Evolutionary conservation across 371 early-diverging fungal species (phyloP), one percentile per base, ranked within the genome.

Genomic region (Cokeromyces recurvatus): DNA sequence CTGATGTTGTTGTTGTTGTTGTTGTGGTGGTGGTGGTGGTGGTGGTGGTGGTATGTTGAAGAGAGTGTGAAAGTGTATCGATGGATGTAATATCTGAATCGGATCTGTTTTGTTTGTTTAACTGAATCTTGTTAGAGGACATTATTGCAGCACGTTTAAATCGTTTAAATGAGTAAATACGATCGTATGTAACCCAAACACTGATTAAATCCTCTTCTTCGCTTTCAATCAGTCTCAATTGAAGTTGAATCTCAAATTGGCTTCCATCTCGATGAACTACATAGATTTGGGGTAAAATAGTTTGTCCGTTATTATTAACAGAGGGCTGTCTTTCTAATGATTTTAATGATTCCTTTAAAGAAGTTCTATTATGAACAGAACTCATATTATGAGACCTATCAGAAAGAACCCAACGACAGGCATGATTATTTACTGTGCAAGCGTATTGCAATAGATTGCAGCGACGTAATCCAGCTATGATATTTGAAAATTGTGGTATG

Each of bases 161-260:
- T 41, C 46, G 34, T 32, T 39, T 46, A 6, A 54, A 8, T 0
- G 66, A 56, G 39, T 68, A 60, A 15, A 66, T 60, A 17, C 84
- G 82, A 50, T 85, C 80, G 48, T 74, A 85, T 0, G 84, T 76
- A n/a, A 87, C 78, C 87, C 87, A 87, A n/a, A 84, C 53, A 19
- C 83, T 82, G 44, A 72, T 70, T 39, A 85, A 43, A 21, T 58
- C 60, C 17, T 78, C 84, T 16, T 72, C 59, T 9, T 70, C 63
- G 11, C 77, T 73, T 48, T 78, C 74, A 3, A 86, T 64, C 41
- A 78, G 57, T 15, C 85, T 64, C 19, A 85, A 57, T 41, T 82
- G 86, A 15, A 86, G 57, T 41, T 84, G 78, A 16, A 86, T 68
- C 31, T 74, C 71, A 38, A 87, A 72, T 0, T 55, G 62, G 6